A percentile compares a stretch with the other conserved stretches of the same genome.
Evolutionary conservation across 2,329 filamentous ascomycete genomes (phyloP).

Genomic region (Biscogniauxia marginata): DNA sequence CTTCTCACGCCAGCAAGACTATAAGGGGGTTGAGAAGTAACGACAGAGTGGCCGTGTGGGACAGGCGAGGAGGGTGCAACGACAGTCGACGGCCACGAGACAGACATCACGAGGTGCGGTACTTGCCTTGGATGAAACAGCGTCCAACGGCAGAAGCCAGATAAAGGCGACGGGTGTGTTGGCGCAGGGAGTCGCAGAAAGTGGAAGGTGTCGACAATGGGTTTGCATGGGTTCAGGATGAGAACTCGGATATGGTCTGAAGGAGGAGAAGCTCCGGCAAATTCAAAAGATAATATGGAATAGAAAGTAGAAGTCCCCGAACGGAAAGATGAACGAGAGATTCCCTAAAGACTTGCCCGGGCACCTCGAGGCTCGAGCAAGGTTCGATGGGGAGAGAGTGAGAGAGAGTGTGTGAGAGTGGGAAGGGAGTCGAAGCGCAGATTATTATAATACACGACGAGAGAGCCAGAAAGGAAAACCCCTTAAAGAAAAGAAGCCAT

Average conservation of each 20-base stretch:
- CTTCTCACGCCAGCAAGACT: not conserved
- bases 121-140: not conserved
- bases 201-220: not conserved
- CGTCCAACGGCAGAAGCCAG: not conserved
- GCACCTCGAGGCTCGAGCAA: conserved; percentile 9
- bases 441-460: conserved; percentile 32
- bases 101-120: not conserved
- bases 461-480: conserved; percentile 22
- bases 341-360: conserved; percentile 14
- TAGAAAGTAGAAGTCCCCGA: conserved; percentile 20
- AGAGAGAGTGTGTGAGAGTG: not conserved
- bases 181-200: not conserved
- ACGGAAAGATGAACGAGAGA: conserved; percentile 20
- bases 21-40: not conserved
- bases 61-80: not conserved
- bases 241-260: not conserved
- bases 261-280: conserved; percentile 13
- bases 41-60: not conserved
- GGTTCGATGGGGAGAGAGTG: conserved; percentile 9
- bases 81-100: not conserved
- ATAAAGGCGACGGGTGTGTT: not conserved
- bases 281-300: conserved; percentile 12
- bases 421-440: conserved; percentile 5
- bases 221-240: not conserved
- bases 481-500: conserved; percentile 42